Percentiles rank a stretch among this genome's conserved stretches.
These are phyloP conservation scores for Pseudonitzschia delicatissima DNA, from an alignment of 108 stramenopile species.

Conservation along the genomic window DNA sequence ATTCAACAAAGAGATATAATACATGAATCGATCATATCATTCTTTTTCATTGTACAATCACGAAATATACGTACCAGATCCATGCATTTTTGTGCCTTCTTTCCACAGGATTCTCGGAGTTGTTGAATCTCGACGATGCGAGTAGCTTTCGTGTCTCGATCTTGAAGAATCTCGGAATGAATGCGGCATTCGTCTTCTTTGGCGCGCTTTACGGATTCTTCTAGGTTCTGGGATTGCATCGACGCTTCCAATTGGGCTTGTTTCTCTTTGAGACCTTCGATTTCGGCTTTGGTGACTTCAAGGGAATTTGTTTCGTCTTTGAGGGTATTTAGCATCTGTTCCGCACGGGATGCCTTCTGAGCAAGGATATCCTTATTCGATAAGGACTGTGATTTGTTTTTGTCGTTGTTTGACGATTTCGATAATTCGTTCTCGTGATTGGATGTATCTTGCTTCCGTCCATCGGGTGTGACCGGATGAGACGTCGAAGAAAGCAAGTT, in stretches of 20 bases:
- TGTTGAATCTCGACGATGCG: neutral
- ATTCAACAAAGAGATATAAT: neutral
- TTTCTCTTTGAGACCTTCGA: neutral
- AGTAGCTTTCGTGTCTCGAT: neutral
- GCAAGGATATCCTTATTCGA: neutral
- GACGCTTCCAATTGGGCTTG: neutral
- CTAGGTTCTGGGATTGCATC: neutral
- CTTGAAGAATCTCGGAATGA: neutral
- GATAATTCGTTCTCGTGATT: neutral
- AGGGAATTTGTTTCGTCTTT: neutral
- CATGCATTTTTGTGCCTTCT: neutral
- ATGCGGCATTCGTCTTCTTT: conserved; percentile 1
- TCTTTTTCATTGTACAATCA: neutral
- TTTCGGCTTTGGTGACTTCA: neutral
- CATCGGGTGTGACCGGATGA: neutral
- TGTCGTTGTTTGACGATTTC: neutral
- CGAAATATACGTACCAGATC: neutral
- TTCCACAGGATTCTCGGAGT: conserved; percentile 5
- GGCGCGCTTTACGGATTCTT: neutral
- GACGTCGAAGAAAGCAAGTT: neutral
- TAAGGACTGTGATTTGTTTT: neutral
- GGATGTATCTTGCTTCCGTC: too few relatives aligned
- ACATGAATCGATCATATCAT: neutral
- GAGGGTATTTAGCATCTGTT: neutral
- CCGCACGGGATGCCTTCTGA: neutral